Percentiles rank a stretch among this genome's conserved stretches.
phyloP scores from a whole-genome alignment of 345 rosid species.

The Corymbia maculata region DNA sequence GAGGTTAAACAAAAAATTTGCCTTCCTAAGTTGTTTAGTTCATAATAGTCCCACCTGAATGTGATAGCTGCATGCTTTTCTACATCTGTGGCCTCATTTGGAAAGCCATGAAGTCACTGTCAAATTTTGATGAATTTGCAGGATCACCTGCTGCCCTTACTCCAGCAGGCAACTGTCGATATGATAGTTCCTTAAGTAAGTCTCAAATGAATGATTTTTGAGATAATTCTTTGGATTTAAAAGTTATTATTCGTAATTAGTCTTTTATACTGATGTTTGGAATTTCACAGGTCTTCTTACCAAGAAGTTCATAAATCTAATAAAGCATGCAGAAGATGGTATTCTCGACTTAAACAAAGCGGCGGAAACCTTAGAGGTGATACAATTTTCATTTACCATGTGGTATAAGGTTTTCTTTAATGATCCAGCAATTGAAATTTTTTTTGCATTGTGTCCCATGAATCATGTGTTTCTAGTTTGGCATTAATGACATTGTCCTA shows the following conservation, averaged over 20 bases:
- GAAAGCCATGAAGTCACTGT: slow-evolving; percentile 1
- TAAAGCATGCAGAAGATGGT: slow-evolving; percentile 85
- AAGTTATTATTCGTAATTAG: slow-evolving; percentile 1
- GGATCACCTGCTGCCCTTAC: slow-evolving; percentile 69
- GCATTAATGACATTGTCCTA: background rate
- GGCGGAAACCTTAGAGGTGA: slow-evolving; percentile 86
- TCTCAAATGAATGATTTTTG: background rate
- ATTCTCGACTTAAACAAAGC: slow-evolving; percentile 85
- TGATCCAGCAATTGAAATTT: background rate
- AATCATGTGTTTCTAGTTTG: background rate
- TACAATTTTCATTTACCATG: background rate
- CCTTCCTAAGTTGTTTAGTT: background rate
- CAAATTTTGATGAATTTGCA: slow-evolving; percentile 28
- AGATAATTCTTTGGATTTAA: background rate
- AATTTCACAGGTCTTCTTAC: slow-evolving; percentile 74
- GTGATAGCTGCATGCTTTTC: background rate
- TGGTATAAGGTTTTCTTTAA: background rate
- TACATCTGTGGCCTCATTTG: background rate
- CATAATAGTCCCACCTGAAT: background rate
- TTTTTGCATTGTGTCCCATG: background rate
- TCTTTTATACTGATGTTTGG: background rate
- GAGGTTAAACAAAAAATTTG: background rate
- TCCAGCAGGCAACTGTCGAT: slow-evolving; percentile 86
- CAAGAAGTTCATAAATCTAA: slow-evolving; percentile 71
- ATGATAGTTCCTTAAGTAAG: slow-evolving; percentile 92